phyloP scores from a whole-genome alignment of 202 grass and related monocot genomes.

The Musa balbisiana region DNA sequence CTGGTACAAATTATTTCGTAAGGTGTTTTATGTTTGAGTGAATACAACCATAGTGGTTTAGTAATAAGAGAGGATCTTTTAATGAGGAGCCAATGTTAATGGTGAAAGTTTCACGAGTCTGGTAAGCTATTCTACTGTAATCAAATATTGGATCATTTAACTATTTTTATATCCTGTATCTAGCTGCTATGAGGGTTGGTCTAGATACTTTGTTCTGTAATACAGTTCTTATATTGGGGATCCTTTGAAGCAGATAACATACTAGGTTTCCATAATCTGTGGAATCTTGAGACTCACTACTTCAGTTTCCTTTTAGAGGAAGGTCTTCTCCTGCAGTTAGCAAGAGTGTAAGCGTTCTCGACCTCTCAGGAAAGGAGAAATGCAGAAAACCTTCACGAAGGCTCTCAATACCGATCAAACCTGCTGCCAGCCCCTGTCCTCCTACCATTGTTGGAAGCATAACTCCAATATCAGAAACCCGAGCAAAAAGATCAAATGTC shows the following conservation, averaged over 20 bases:
- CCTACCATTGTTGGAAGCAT: conserved; percentile 35
- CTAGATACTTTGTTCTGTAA: no score
- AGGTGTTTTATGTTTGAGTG: no score
- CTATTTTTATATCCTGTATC: neutral
- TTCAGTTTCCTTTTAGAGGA: conserved; percentile 29
- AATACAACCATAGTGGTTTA: no score
- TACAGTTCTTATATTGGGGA: neutral
- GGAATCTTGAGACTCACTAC: conserved; percentile 6
- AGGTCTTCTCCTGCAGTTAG: conserved; percentile 53
- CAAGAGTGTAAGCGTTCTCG: conserved; percentile 62
- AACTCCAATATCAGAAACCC: conserved; percentile 41
- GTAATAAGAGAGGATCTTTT: no score
- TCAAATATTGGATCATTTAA: neutral
- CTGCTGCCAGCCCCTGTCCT: conserved; percentile 40
- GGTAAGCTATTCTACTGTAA: no score
- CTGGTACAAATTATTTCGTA: no score
- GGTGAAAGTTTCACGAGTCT: no score
- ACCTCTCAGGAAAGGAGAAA: conserved; percentile 50
- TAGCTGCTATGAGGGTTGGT: neutral
- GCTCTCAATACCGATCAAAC: conserved; percentile 61
- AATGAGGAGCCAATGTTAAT: no score
- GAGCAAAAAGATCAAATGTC: conserved; percentile 27
- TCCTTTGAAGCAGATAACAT: neutral
- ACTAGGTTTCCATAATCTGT: neutral
- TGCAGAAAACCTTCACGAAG: conserved; percentile 60